phyloP scores from a whole-genome alignment of 1,139 yeast species.

The Ogataea hybrid region DNA sequence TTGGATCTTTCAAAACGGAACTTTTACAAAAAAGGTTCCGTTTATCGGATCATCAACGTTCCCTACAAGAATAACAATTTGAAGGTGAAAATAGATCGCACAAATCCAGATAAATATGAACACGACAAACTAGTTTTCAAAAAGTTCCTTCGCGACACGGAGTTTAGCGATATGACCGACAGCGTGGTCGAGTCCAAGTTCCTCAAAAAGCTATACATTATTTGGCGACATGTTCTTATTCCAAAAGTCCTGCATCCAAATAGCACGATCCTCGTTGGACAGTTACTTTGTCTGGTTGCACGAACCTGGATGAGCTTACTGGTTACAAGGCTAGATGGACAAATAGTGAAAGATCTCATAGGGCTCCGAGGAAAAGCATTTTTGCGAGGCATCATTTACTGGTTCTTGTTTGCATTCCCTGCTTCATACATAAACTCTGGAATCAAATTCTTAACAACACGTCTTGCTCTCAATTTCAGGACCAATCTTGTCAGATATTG shows the following conservation, averaged over 20 bases:
- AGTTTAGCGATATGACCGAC: conserved; percentile 5
- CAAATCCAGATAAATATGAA: conserved; percentile 60
- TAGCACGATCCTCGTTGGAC: conserved; percentile 62
- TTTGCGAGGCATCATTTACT: conserved; percentile 71
- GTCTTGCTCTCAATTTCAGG: conserved; percentile 80
- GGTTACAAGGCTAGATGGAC: conserved; percentile 90
- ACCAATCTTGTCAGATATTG: conserved; percentile 81
- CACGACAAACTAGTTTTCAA: conserved; percentile 66
- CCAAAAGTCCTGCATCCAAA: conserved; percentile 73
- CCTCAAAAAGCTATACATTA: conserved; percentile 67
- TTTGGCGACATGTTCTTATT: conserved; percentile 72
- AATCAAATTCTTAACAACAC: conserved; percentile 75
- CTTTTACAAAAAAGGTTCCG: conserved; percentile 19
- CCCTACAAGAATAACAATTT: conserved; percentile 48
- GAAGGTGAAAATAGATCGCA: conserved; percentile 56
- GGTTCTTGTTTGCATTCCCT: conserved; percentile 90
- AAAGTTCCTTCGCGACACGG: conserved; percentile 44
- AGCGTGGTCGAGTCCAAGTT: conserved; percentile 58
- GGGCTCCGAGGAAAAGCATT: conserved; percentile 79
- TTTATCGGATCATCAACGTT: conserved; percentile 47
- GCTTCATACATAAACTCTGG: conserved; percentile 93
- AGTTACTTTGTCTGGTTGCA: conserved; percentile 70
- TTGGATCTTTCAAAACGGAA: conserved; percentile 1
- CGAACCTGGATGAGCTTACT: conserved; percentile 86
- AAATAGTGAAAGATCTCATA: conserved; percentile 84